Percentiles rank a stretch among this genome's conserved stretches.
phyloP scores from a whole-genome alignment of 176 grass and related monocot species.

The Panicum miliaceum region DNA sequence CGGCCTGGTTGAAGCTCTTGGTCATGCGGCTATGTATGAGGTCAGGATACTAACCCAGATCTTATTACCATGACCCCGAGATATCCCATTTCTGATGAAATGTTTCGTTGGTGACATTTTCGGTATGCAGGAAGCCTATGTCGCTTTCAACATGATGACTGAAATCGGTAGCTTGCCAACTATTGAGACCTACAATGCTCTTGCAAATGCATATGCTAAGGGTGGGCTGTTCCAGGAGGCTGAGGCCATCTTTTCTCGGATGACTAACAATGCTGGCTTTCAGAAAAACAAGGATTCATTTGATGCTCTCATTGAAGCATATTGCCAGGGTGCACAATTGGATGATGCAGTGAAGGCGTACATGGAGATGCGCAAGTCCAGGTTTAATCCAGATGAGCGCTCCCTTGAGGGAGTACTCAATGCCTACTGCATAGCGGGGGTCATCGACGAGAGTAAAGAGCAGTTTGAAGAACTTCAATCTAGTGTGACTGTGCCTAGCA shows the following conservation, averaged over 20 bases:
- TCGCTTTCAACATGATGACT: constrained; percentile 96
- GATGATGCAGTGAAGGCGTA: constrained; percentile 81
- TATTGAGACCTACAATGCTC: constrained; percentile 79
- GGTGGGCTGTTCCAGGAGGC: constrained; percentile 89
- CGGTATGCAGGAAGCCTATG: constrained; percentile 78
- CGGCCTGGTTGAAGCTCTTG: constrained; percentile 86
- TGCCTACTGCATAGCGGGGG: constrained; percentile 84
- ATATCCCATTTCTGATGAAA: constrained; percentile 30
- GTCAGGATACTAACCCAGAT: constrained; percentile 41
- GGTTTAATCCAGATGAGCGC: constrained; percentile 77
- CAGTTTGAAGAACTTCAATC: constrained; percentile 88
- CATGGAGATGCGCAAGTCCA: constrained; percentile 93
- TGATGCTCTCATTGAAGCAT: constrained; percentile 83
- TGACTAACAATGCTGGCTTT: constrained; percentile 80
- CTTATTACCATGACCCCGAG: background rate
- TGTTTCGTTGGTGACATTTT: constrained; percentile 22
- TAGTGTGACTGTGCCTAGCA: constrained; percentile 56
- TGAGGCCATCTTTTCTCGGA: constrained; percentile 68
- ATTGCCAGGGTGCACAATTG: constrained; percentile 76
- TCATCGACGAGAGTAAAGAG: constrained; percentile 91
- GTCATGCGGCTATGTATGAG: constrained; percentile 87
- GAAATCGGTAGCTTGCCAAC: constrained; percentile 82
- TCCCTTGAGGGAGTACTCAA: constrained; percentile 86
- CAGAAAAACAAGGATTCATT: constrained; percentile 80
- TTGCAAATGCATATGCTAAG: constrained; percentile 72